Base-by-base conservation (phyloP, 2,329 filamentous ascomycete genomes). In the Emmonsia crescens region DNA sequence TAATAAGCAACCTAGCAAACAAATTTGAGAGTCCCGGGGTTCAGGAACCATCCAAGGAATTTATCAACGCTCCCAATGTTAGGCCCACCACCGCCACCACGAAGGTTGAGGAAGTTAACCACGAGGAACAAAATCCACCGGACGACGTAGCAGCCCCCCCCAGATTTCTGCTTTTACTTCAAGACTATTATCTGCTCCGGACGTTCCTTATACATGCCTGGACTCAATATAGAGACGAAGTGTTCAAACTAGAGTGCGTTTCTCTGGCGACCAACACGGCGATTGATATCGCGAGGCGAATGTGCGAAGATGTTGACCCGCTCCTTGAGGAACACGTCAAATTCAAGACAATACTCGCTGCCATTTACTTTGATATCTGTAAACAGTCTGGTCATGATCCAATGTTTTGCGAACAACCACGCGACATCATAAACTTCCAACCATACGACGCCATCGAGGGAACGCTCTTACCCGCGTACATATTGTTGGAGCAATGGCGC, bases 21-120 rank as follows among this genome's bases (percentile, higher is more conserved):
- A 68, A 68, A 24, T 79, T 79, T 62, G 69, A 68, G 2, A 56
- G 63, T 2, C 65, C 79, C 10, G 65, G 69, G 1, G 63, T 78
- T 14, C 69, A 77, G 48, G 76, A 78, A 29, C 70, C 75, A 1
- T 76, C 74, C 0, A 66, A 75, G 27, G 67, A 66, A 4, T 78
- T 78, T 63, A 48, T 75, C 4, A 64, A 73, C 16, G 69, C 72
- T 9, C 70, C 73, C 0, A 66, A 73, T 49, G 54, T 70, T 9
- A 64, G 69, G 46, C 66, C 64, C 40, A 46, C n/a, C 14, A 27
- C 70, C 66, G 62, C 19, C 27, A 19, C 24, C 19, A 60, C 65
- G 60, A 5, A 27, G 33, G 48, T 57, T 27, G 33, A 52, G 16
- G 63, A 67, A 0, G 62, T 66, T 5, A 60, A 65, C 1, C 77